Base-by-base conservation (phyloP, 345 rosid species). In the rapeseed (Brassica napus) region DNA sequence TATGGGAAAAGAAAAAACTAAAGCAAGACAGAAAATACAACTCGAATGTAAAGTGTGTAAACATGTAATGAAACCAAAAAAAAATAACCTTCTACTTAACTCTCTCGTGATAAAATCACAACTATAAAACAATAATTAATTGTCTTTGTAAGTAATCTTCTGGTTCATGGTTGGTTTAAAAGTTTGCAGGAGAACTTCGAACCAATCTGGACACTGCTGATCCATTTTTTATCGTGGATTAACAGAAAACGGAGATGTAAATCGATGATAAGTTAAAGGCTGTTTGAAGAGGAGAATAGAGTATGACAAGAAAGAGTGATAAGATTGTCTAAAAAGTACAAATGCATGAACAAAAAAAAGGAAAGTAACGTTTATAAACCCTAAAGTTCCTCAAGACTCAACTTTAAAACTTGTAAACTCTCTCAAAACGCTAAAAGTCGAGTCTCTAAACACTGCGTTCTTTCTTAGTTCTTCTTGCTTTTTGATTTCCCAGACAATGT, bases 381-480 rank as follows among this genome's bases (percentile, higher is more conserved):
- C 82, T 73, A 79, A 44, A 71, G 44, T 26, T 77, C 66, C 76
- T 71, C 71, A 8, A 77, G 76, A 71, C 81, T 64, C 66, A 71
- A 63, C 71, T 70, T 52, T 34, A 32, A 72, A 77, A 79, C 70
- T 60, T 37, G 65, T 69, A 74, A 74, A 49, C 74, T 79, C 78
- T 49, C 68, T 79, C 18, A 68, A 73, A 73, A 77, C 9, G 55
- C 39, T 37, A 39, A 35, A 54, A 63, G 37, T 61, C 59, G 31
- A 77, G 81, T 70, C 81, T 70, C 39, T 71, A 71, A 54, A 66
- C 61, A 73, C 78, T 79, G 65, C 1, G 65, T 70, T 79, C 65
- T 6, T 67, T 65, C 57, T 57, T 59, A 81, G 83, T 81, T 81
- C 80, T 76, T 81, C 77, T 76, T 81, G 80, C 71, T 81, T 77